Conservation (phyloP, 1,139 yeast species). For the Williopsis jadinii region DNA sequence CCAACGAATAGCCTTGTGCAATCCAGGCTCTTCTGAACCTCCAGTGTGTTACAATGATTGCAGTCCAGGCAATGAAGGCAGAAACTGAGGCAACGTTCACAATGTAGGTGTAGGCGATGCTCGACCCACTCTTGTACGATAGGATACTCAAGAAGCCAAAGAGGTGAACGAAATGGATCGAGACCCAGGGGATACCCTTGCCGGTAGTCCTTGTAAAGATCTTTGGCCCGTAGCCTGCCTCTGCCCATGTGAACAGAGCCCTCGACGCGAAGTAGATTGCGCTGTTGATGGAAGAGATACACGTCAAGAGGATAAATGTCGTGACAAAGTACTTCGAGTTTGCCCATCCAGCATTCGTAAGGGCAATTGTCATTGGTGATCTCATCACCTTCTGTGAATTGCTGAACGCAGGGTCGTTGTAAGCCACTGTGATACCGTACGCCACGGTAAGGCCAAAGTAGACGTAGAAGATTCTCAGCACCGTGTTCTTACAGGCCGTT, state of each 20-base stretch:
- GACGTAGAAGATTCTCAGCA: conserved; percentile 67
- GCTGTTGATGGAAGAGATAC: conserved; percentile 60
- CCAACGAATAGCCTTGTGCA: conserved; percentile 51
- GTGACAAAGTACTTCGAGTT: conserved; percentile 53
- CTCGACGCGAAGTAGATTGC: conserved; percentile 48
- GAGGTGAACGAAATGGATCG: conserved; percentile 48
- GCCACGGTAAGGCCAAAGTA: conserved; percentile 62
- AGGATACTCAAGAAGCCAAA: conserved; percentile 63
- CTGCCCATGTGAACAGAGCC: conserved; percentile 45
- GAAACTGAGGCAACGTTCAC: conserved; percentile 62
- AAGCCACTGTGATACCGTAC: conserved; percentile 69
- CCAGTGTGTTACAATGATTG: conserved; percentile 57
- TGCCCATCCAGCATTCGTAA: conserved; percentile 37
- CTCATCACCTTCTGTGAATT: conserved; percentile 34
- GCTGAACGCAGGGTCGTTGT: conserved; percentile 46
- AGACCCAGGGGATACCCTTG: conserved; percentile 59
- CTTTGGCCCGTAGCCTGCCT: conserved; percentile 46
- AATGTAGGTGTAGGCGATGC: conserved; percentile 72
- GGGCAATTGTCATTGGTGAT: conserved; percentile 52
- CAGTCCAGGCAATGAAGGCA: conserved; percentile 63
- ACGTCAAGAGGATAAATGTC: conserved; percentile 45
- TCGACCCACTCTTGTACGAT: conserved; percentile 53
- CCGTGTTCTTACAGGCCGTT: conserved; percentile 70
- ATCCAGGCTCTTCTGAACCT: conserved; percentile 56
- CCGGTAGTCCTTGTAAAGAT: conserved; percentile 44